A percentile compares a stretch with the other conserved stretches of the same genome.
These are phyloP conservation scores for Ophiocordyceps unilateralis DNA, from an alignment of 2,329 filamentous ascomycete genomes.

Conservation along the genomic window DNA sequence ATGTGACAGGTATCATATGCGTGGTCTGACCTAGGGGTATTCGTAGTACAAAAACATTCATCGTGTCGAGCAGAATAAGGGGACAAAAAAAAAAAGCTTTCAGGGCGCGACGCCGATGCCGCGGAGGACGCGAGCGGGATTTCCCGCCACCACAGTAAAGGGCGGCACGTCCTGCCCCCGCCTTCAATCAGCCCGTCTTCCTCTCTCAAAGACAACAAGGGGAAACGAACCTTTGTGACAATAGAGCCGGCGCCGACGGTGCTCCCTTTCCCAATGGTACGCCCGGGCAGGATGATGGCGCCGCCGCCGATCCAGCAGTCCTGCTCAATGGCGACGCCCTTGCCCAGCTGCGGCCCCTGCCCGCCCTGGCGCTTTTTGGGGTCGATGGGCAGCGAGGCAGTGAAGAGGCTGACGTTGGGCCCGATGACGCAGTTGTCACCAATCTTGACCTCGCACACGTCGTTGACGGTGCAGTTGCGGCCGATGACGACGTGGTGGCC, in stretches of 20 bases:
- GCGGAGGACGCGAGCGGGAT: conserved; percentile 43
- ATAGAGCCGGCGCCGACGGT: conserved; percentile 73
- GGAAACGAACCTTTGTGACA: conserved; percentile 49
- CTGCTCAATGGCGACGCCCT: conserved; percentile 61
- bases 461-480: conserved; percentile 69
- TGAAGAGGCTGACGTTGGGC: conserved; percentile 75
- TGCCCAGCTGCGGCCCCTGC: conserved; percentile 53
- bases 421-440: conserved; percentile 64
- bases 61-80: not conserved
- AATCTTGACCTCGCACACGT: conserved; percentile 70
- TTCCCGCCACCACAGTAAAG: conserved; percentile 53
- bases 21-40: too few species aligned
- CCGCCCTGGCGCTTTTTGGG: conserved; percentile 57
- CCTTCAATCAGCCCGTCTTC: too few species aligned
- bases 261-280: conserved; percentile 62
- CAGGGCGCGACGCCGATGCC: conserved; percentile 18
- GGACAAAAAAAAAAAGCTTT: conserved; percentile 1
- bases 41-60: too few species aligned
- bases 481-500: conserved; percentile 73
- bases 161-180: conserved; percentile 39
- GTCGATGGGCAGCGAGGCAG: conserved; percentile 55
- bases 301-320: conserved; percentile 73
- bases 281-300: conserved; percentile 60
- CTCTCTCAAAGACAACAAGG: too few species aligned
- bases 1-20: too few species aligned